phyloP scores from a whole-genome alignment of 2,329 filamentous ascomycete species.

The Stagonosporopsis rhizophila region DNA sequence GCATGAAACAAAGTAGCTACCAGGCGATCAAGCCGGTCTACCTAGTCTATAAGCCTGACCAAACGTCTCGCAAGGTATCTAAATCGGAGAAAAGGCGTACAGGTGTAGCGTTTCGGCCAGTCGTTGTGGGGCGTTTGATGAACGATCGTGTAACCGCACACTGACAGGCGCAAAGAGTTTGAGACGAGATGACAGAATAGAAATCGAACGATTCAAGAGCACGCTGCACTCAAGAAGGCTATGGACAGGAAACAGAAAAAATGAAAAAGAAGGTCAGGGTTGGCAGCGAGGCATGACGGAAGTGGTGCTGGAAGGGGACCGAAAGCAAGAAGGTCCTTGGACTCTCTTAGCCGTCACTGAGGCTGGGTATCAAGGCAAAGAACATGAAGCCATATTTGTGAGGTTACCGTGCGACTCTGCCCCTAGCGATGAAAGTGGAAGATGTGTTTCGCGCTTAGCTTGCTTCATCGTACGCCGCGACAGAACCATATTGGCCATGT shows the following conservation, averaged over 20 bases:
- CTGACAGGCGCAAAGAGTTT: constrained; percentile 10
- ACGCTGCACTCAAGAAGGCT: neutral
- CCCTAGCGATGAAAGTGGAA: constrained; percentile 2
- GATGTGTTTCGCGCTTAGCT: constrained; percentile 19
- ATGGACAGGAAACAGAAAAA: neutral
- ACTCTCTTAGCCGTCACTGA: neutral
- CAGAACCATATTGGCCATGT: constrained; percentile 7
- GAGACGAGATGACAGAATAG: neutral
- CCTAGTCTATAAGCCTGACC: constrained; percentile 1
- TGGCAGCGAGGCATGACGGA: neutral
- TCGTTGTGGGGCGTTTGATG: constrained; percentile 10
- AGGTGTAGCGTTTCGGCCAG: constrained; percentile 13
- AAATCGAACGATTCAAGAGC: neutral
- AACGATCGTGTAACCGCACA: constrained; percentile 14
- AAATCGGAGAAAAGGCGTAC: neutral
- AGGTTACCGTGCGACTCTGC: constrained; percentile 11
- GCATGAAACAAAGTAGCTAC: neutral
- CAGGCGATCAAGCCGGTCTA: neutral
- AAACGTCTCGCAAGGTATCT: constrained; percentile 2
- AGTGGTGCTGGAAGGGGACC: neutral
- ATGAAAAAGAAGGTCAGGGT: neutral
- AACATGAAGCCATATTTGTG: constrained; percentile 16
- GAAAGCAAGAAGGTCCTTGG: neutral
- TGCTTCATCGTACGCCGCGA: constrained; percentile 12
- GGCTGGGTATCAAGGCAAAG: constrained; percentile 11